Conservation (phyloP, 495 filamentous ascomycete species). For the Tuber indicum region DNA sequence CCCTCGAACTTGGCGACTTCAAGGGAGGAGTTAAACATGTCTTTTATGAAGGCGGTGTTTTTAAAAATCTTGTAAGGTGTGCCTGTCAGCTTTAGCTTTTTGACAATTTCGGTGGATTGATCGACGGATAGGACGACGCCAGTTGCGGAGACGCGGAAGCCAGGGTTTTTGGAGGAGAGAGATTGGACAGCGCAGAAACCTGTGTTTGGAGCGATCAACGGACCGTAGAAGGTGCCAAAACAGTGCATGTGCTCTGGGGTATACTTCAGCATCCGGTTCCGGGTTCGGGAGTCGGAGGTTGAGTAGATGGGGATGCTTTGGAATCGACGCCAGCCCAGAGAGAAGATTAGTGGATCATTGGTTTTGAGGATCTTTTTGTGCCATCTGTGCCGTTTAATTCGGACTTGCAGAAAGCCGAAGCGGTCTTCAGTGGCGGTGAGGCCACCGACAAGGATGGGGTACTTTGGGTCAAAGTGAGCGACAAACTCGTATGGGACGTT, state of each 20-base stretch:
- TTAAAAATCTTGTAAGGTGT: conserved; percentile 96
- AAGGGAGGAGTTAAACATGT: conserved; percentile 89
- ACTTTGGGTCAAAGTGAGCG: conserved; percentile 73
- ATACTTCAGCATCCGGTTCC: conserved; percentile 97
- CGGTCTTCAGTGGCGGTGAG: conserved; percentile 86
- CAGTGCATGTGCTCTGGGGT: conserved; percentile 98
- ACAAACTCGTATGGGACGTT: conserved; percentile 88
- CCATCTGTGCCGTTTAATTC: conserved; percentile 96
- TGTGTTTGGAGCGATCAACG: conserved; percentile 88
- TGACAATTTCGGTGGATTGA: conserved; percentile 90
- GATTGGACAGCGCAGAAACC: conserved; percentile 91
- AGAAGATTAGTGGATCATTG: conserved; percentile 94
- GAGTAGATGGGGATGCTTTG: conserved; percentile 88
- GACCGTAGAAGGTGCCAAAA: conserved; percentile 89
- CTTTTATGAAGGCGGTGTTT: conserved; percentile 96
- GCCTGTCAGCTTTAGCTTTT: conserved; percentile 94
- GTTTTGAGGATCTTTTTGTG: conserved; percentile 99
- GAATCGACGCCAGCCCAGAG: conserved; percentile 93
- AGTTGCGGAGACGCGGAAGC: conserved; percentile 89
- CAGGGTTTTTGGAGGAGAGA: conserved; percentile 77
- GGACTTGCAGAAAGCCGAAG: conserved; percentile 87
- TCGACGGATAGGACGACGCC: conserved; percentile 90
- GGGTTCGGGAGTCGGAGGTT: conserved; percentile 83
- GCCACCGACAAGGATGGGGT: conserved; percentile 83
- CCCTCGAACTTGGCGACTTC: conserved; percentile 99